Conservation (phyloP, 331 rosid genomes). For the Quercus tomentella region DNA sequence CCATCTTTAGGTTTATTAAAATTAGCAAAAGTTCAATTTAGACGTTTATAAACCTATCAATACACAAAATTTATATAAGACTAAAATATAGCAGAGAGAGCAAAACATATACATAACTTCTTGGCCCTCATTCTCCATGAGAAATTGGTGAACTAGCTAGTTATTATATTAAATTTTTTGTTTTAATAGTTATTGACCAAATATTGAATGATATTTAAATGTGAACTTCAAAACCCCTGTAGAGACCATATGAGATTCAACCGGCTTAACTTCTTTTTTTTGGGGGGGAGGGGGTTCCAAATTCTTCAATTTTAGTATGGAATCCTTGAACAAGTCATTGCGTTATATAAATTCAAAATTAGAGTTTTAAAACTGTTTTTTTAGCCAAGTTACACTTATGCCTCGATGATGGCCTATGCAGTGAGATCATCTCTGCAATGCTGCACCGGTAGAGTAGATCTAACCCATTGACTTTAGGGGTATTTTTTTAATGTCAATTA, state of each 20-base stretch:
- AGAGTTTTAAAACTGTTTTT: neutral
- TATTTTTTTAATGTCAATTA: neutral
- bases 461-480: constrained; percentile 20
- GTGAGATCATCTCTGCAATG: neutral
- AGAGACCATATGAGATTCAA: neutral
- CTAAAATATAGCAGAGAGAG: too few species aligned
- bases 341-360: neutral
- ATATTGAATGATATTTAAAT: neutral
- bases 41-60: too few species aligned
- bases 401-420: constrained; percentile 18
- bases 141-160: too few species aligned
- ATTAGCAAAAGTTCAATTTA: too few species aligned
- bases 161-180: neutral
- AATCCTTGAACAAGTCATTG: neutral
- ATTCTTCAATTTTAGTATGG: neutral
- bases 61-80: too few species aligned
- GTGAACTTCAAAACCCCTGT: neutral
- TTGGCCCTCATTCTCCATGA: too few species aligned
- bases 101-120: too few species aligned
- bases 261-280: neutral
- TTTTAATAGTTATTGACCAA: neutral
- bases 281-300: neutral
- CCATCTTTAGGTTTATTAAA: neutral
- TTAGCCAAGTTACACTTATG: neutral
- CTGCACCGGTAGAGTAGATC: constrained; percentile 11